Percentiles rank a stretch among this genome's conserved stretches.
phyloP scores from a whole-genome alignment of 495 filamentous ascomycete species.

The Penicillium maclennaniae region DNA sequence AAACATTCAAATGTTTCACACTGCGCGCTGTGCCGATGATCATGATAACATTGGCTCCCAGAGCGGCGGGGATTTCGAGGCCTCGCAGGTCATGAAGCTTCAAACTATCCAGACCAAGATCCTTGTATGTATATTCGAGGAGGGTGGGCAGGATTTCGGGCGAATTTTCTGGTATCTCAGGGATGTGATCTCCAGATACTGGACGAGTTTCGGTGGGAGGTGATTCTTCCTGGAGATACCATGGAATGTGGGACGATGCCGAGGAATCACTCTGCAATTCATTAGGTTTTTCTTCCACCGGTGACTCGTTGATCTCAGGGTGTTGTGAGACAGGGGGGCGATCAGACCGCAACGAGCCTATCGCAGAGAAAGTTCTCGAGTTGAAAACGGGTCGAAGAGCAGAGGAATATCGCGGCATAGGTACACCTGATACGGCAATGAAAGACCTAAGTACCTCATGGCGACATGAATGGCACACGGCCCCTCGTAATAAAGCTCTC shows the following conservation, averaged over 20 bases:
- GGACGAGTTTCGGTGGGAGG: slow-evolving; percentile 44
- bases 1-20: slow-evolving; percentile 89
- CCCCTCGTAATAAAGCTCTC: slow-evolving; percentile 28
- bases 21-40: slow-evolving; percentile 88
- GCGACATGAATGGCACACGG: slow-evolving; percentile 27
- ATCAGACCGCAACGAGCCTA: slow-evolving; percentile 20
- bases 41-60: slow-evolving; percentile 89
- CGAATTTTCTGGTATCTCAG: slow-evolving; percentile 67
- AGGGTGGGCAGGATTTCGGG: slow-evolving; percentile 70
- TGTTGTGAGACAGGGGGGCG: slow-evolving; percentile 15
- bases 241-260: slow-evolving; percentile 50
- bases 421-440: slow-evolving; percentile 18
- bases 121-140: slow-evolving; percentile 72
- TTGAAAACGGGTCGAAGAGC: slow-evolving; percentile 15
- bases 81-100: slow-evolving; percentile 74
- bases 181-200: slow-evolving; percentile 62
- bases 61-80: slow-evolving; percentile 78
- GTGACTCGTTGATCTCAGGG: slow-evolving; percentile 12
- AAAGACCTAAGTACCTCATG: slow-evolving; percentile 27
- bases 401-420: slow-evolving; percentile 17
- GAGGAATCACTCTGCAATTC: slow-evolving; percentile 6
- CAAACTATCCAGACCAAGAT: slow-evolving; percentile 78
- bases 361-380: slow-evolving; percentile 25
- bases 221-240: slow-evolving; percentile 79
- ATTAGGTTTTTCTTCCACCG: slow-evolving; percentile 4